Conservation (phyloP, 202 grass and related monocot species). For the Panicum virgatum region DNA sequence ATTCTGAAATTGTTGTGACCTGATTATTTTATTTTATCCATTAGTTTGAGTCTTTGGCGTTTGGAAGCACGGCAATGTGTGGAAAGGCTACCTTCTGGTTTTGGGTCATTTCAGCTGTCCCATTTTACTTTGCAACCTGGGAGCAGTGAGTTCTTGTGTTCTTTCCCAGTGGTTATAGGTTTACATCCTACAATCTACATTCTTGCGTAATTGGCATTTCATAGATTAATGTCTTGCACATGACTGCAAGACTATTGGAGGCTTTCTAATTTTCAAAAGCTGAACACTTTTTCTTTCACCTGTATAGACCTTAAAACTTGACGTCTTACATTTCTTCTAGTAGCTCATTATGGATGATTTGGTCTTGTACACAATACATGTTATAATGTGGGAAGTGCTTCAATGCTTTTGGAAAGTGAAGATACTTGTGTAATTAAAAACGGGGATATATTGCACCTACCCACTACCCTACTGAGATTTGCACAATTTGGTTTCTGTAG, state of each 20-base stretch:
- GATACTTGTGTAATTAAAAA: neutral
- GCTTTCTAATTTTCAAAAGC: constrained; percentile 27
- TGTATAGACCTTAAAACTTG: constrained; percentile 3
- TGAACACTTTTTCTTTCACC: neutral
- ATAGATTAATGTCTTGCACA: neutral
- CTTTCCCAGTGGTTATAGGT: neutral
- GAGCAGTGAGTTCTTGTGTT: constrained; percentile 74
- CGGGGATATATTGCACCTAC: neutral
- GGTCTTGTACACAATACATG: neutral
- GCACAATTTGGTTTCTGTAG: neutral
- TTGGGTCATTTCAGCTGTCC: constrained; percentile 91
- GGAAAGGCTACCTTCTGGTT: constrained; percentile 87
- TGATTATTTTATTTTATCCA: constrained; percentile 41
- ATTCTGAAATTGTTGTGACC: constrained; percentile 23
- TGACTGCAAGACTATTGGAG: neutral
- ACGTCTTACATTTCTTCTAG: neutral
- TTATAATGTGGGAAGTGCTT: neutral
- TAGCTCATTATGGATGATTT: constrained; percentile 19
- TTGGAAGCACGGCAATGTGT: constrained; percentile 97
- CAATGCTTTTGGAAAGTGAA: constrained; percentile 25
- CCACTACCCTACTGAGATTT: constrained; percentile 7
- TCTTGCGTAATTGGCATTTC: neutral
- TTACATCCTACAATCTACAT: neutral
- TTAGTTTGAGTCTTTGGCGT: constrained; percentile 96
- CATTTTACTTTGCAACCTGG: constrained; percentile 99